Conservation (phyloP, 2,329 filamentous ascomycete species). For the Fusarium sp. region DNA sequence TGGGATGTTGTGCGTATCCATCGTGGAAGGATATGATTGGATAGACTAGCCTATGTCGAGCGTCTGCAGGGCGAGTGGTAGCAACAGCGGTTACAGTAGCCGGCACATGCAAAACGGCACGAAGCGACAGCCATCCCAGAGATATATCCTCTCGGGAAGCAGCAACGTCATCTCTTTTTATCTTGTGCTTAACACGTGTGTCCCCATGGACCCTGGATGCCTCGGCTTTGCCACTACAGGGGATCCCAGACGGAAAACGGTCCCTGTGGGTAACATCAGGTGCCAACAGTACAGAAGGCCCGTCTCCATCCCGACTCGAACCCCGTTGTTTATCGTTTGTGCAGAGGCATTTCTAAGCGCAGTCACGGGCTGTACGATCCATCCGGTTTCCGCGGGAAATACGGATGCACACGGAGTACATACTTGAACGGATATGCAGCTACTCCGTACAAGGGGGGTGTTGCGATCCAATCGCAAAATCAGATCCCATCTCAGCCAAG, state of each 20-base stretch:
- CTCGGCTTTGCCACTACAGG: background rate
- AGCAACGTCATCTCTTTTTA: background rate
- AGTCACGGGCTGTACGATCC: background rate
- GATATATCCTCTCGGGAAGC: background rate
- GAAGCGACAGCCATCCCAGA: background rate
- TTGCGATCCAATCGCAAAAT: background rate
- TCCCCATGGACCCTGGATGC: background rate
- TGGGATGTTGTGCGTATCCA: background rate
- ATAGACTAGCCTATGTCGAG: background rate
- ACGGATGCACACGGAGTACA: background rate
- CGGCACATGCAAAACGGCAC: background rate
- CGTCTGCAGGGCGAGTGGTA: background rate
- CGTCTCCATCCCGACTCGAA: background rate
- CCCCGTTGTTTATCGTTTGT: background rate
- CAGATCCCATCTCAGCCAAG: background rate
- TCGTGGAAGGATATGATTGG: background rate
- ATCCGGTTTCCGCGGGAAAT: background rate
- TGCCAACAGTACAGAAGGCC: background rate
- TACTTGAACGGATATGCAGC: background rate
- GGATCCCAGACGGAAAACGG: background rate
- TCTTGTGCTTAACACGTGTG: background rate
- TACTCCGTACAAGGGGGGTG: background rate
- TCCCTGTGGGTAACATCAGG: background rate
- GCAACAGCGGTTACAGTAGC: background rate
- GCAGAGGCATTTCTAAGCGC: background rate